Evolutionary conservation across 2,329 filamentous ascomycete species (phyloP).

Genomic region (Graphilbum fragrans): DNA sequence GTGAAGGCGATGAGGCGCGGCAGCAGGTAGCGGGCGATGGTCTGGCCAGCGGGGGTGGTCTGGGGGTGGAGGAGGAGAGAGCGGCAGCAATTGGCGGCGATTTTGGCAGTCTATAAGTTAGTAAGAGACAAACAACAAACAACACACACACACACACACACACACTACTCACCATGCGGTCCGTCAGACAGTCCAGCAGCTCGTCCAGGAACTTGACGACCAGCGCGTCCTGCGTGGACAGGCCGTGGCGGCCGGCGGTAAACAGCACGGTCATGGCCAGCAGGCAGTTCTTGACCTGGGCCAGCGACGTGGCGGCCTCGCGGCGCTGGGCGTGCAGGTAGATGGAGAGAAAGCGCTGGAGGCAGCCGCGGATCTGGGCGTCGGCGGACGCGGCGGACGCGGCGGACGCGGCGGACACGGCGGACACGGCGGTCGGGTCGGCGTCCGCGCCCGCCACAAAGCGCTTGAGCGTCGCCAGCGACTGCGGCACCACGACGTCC

Average conservation of each 20-base stretch:
- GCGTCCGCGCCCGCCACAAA: slow-evolving; percentile 68
- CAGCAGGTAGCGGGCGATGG: slow-evolving; percentile 61
- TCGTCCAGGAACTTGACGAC: slow-evolving; percentile 67
- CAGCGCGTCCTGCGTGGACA: slow-evolving; percentile 64
- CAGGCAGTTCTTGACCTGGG: slow-evolving; percentile 87
- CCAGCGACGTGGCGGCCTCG: slow-evolving; percentile 61
- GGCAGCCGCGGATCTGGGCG: slow-evolving; percentile 66
- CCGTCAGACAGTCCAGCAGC: slow-evolving; percentile 70
- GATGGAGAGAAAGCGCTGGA: slow-evolving; percentile 73
- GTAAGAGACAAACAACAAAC: background rate
- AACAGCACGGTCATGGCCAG: slow-evolving; percentile 82
- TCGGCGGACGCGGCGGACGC: slow-evolving; percentile 22
- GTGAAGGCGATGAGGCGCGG: slow-evolving; percentile 68
- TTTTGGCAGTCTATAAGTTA: slow-evolving; percentile 57
- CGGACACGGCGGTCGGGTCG: slow-evolving; percentile 19
- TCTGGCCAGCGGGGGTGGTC: slow-evolving; percentile 54
- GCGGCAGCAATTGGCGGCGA: slow-evolving; percentile 80
- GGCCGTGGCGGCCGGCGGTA: slow-evolving; percentile 62
- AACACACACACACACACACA: background rate
- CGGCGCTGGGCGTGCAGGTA: slow-evolving; percentile 65
- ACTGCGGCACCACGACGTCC: slow-evolving; percentile 75
- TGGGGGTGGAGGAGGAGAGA: slow-evolving; percentile 62
- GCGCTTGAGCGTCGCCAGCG: slow-evolving; percentile 80
- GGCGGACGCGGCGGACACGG: too few species aligned
- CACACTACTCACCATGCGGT: slow-evolving; percentile 47